Conservation (phyloP, 441 rosid species). For the Eruca vesicaria region DNA sequence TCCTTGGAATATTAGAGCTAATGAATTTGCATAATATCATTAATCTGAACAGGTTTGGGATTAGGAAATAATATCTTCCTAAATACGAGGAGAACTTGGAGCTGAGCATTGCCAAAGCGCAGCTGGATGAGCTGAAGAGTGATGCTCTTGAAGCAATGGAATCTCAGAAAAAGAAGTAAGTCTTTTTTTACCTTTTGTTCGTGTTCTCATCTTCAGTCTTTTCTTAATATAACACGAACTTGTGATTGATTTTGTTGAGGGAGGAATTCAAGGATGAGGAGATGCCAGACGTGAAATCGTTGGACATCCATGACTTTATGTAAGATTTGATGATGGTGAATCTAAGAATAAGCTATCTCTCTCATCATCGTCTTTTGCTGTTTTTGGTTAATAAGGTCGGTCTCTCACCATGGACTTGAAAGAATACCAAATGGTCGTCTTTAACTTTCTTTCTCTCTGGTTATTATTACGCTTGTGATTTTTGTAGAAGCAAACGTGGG, state of each 20-base stretch:
- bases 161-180: constrained; percentile 82
- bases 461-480: constrained; percentile 5
- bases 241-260: constrained; percentile 38
- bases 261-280: constrained; percentile 91
- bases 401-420: constrained; percentile 15
- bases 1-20: too few relatives aligned
- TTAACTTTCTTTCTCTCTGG: constrained; percentile 11
- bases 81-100: too few relatives aligned
- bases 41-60: constrained; percentile 73
- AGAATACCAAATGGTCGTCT: constrained; percentile 18
- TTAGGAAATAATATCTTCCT: constrained; percentile 81
- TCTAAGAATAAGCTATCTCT: background rate
- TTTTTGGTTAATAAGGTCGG: constrained; percentile 23
- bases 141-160: constrained; percentile 92
- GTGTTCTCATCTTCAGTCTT: background rate
- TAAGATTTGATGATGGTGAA: too few relatives aligned
- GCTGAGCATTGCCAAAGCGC: constrained; percentile 82
- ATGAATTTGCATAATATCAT: too few relatives aligned
- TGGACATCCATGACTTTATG: too few relatives aligned
- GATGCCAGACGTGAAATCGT: constrained; percentile 69
- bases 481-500: constrained; percentile 1
- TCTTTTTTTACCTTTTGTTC: background rate
- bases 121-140: constrained; percentile 85
- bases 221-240: background rate
- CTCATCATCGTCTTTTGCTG: constrained; percentile 6